Evolutionary conservation across 441 rosid species (phyloP).

Genomic region (Populus tomentosa): DNA sequence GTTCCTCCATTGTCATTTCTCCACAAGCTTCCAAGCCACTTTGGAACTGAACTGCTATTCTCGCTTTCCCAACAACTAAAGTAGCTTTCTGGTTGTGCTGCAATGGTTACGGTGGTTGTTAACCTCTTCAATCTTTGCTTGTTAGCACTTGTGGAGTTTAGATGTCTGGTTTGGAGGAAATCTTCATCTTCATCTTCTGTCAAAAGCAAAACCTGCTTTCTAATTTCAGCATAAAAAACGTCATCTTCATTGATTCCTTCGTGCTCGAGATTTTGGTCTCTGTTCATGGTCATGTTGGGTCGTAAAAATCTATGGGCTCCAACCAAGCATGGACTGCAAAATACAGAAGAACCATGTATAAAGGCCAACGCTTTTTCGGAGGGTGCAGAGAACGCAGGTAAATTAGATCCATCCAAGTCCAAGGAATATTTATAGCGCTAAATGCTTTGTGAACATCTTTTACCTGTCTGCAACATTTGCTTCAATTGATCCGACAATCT

Average conservation of each 20-base stretch:
- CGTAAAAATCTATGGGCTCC: too few species aligned
- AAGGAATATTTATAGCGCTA: too few species aligned
- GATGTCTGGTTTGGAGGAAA: neutral
- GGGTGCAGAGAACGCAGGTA: too few species aligned
- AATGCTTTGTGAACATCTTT: too few species aligned
- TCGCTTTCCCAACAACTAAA: slow-evolving; percentile 24
- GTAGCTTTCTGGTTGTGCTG: slow-evolving; percentile 23
- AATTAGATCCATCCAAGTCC: too few species aligned
- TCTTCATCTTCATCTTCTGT: slow-evolving; percentile 43
- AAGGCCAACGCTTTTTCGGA: too few species aligned
- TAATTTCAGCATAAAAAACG: slow-evolving; percentile 33
- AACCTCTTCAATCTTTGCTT: slow-evolving; percentile 6
- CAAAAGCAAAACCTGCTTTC: slow-evolving; percentile 40
- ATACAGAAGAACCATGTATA: too few species aligned
- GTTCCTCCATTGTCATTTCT: slow-evolving; percentile 38
- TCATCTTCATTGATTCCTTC: slow-evolving; percentile 23
- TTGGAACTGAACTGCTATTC: slow-evolving; percentile 18
- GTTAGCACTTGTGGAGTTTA: neutral
- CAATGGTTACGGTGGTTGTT: slow-evolving; percentile 1
- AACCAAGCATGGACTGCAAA: too few species aligned
- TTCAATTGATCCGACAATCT: too few species aligned
- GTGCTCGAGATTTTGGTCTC: neutral
- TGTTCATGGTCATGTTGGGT: slow-evolving; percentile 9
- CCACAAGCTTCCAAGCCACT: slow-evolving; percentile 37
- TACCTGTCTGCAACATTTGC: too few species aligned